These are phyloP conservation scores for Myxozyma udenii DNA, from an alignment of 805 yeast genomes.

Conservation along the genomic window DNA sequence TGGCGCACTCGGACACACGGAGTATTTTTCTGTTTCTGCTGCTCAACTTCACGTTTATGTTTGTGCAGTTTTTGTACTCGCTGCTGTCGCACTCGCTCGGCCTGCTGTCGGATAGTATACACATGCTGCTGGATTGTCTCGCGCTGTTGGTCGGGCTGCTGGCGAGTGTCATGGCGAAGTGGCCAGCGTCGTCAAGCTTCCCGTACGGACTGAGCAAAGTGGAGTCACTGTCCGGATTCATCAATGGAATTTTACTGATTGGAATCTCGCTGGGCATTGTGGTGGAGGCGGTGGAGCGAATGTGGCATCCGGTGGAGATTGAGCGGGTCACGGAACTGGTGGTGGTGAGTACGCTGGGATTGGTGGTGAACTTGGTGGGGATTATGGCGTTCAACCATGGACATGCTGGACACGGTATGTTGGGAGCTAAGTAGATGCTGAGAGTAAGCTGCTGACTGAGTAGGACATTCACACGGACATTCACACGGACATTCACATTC, in stretches of 20 bases:
- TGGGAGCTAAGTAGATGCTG: slow-evolving; percentile 42
- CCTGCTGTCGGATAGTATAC: slow-evolving; percentile 85
- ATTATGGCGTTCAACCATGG: slow-evolving; percentile 92
- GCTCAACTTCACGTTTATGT: slow-evolving; percentile 88
- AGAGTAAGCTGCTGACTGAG: slow-evolving; percentile 36
- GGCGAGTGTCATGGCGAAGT: slow-evolving; percentile 68
- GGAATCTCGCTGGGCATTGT: slow-evolving; percentile 88
- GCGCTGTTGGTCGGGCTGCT: slow-evolving; percentile 84
- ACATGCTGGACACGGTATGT: slow-evolving; percentile 47
- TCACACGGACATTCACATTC: slow-evolving; percentile 26
- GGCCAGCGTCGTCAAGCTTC: slow-evolving; percentile 61
- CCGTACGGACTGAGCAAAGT: slow-evolving; percentile 85
- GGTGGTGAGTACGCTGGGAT: slow-evolving; percentile 79
- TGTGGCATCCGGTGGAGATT: slow-evolving; percentile 70
- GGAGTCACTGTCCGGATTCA: slow-evolving; percentile 91
- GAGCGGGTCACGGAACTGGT: slow-evolving; percentile 80
- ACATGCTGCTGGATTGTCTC: slow-evolving; percentile 93
- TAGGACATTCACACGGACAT: slow-evolving; percentile 21
- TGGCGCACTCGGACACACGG: slow-evolving; percentile 67
- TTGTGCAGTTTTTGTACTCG: slow-evolving; percentile 86
- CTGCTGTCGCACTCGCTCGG: slow-evolving; percentile 91
- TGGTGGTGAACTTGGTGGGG: slow-evolving; percentile 86
- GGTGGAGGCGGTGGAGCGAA: slow-evolving; percentile 80
- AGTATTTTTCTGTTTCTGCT: slow-evolving; percentile 85
- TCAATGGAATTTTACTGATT: slow-evolving; percentile 82